Base-by-base conservation (phyloP, 257 asterid species). In the Leonotis leonurus region DNA sequence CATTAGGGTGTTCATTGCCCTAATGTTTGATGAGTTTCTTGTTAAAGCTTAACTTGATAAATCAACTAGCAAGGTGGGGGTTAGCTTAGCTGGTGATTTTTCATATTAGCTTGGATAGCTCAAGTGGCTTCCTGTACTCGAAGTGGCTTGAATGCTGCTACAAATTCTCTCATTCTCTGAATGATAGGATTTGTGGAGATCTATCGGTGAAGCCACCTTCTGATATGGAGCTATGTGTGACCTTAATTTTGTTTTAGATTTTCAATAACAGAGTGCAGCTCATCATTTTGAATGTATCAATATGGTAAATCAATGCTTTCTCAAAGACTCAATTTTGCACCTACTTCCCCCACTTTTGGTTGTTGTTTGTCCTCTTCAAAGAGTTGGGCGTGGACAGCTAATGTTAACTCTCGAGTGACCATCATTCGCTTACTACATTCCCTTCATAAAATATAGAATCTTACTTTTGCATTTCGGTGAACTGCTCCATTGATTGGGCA, bases 151-250 rank as follows among this genome's bases (percentile, higher is more conserved):
- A 57, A 43, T 33, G 11, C 26, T 16, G 25, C 39, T 33, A 13
- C 13, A 5, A 61, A 5, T 39, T 16, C 26, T 59, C 21, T 59
- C 16, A 21, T 25, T 48, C 27, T 27, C 14, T 16, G 16, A 18
- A 17, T 40, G 39, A 58, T 27, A 5, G 21, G 29, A 39, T 41
- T 39, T 53, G 12, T 62, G 25, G 18, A 72, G 56, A 43, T 72
- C 49, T 27, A 26, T n/a, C 5, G 6, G 25, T 3, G 8, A 53
- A 45, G 43, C 13, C 16, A 16, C 2, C 1, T 32, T 44, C 20
- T 55, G 11, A 22, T 35, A 40, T 8, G 21, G 41, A 17, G 22
- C 14, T 49, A 10, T 6, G 22, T 3, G 20, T 33, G 50, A 52
- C 7, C 29, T 25, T 36, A 8, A 17, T 9, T 40, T 62, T 29